Base-by-base conservation (phyloP, 495 filamentous ascomycete species). In the Podospora comata region DNA sequence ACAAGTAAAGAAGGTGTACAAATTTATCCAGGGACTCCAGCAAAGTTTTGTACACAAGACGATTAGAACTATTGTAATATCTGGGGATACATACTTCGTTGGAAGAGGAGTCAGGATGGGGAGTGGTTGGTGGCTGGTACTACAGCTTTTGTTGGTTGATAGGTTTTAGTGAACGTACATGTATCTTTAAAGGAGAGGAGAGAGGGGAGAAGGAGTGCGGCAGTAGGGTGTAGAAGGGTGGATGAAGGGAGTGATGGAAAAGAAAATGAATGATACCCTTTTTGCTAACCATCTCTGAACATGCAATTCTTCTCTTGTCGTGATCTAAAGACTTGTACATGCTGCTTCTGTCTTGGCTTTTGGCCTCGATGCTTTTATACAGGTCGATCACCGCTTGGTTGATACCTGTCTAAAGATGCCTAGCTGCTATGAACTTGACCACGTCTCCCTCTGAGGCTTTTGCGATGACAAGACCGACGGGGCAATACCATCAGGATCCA, bases 261-360 rank as follows among this genome's bases (percentile, higher is more conserved):
- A 66, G 58, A 68, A 63, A 63, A 63, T 54, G 63, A 72, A 72
- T 72, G 71, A 72, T 72, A 72, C 71, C 71, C 71, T 67, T 28
- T 61, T 61, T 61, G 30, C 59, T 61, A 28, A 20, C 30, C 30
- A 20, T 6, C 7, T 28, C 26, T 32, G 23, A 23, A 23, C 23
- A 23, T 23, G 23, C 23, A 23, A 23, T 23, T 23, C 23, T 23
- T 23, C 23, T 23, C 23, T 23, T 23, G 23, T 23, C 1, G 23
- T 23, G 23, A 23, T 23, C 2, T 23, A 23, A 23, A 23, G 23
- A 23, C 23, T 23, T 23, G 23, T 23, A 23, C 23, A 23, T 23
- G 23, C 23, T 23, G 23, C 23, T 23, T 23, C 23, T 23, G 23
- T 23, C 23, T 23, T 23, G 23, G 23, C 1, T 23, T 23, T 23